A percentile compares a stretch with the other conserved stretches of the same genome.
Evolutionary conservation across 148 eudicot species (phyloP).

Genomic region (Agrostemma githago): DNA sequence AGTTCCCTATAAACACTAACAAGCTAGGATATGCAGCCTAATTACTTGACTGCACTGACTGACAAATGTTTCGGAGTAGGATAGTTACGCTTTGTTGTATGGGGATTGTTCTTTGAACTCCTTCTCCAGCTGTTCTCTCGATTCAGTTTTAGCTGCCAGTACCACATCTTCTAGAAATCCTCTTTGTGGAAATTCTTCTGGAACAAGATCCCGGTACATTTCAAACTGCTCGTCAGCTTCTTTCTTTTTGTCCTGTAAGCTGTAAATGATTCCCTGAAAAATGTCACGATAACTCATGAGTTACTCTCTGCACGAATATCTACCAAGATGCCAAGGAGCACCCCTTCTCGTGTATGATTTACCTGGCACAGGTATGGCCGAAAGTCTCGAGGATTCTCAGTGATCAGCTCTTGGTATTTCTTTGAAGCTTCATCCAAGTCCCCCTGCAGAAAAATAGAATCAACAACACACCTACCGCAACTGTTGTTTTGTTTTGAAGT

Average conservation of each 20-base stretch:
- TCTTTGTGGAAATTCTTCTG: constrained; percentile 93
- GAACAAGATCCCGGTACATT: constrained; percentile 71
- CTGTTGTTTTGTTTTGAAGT: constrained; percentile 1
- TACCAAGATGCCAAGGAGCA: neutral
- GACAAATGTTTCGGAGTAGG: neutral
- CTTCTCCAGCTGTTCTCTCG: constrained; percentile 56
- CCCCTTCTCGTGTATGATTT: neutral
- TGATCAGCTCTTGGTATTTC: constrained; percentile 47
- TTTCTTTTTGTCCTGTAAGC: constrained; percentile 68
- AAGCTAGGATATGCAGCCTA: neutral
- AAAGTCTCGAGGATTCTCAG: constrained; percentile 87
- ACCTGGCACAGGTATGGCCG: constrained; percentile 98
- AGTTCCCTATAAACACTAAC: neutral
- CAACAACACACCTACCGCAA: neutral
- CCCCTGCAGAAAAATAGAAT: constrained; percentile 46
- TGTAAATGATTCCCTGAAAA: constrained; percentile 80
- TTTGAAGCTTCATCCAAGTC: constrained; percentile 75
- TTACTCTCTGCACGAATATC: neutral
- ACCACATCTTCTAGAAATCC: constrained; percentile 89
- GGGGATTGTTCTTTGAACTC: constrained; percentile 45
- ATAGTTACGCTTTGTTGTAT: constrained; percentile 25
- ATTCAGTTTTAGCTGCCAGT: constrained; percentile 67
- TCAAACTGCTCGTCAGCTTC: constrained; percentile 82
- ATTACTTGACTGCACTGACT: neutral
- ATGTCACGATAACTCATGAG: neutral